phyloP scores from a whole-genome alignment of 768 basidiomycete genomes.

The Boletus tylopilopsis region DNA sequence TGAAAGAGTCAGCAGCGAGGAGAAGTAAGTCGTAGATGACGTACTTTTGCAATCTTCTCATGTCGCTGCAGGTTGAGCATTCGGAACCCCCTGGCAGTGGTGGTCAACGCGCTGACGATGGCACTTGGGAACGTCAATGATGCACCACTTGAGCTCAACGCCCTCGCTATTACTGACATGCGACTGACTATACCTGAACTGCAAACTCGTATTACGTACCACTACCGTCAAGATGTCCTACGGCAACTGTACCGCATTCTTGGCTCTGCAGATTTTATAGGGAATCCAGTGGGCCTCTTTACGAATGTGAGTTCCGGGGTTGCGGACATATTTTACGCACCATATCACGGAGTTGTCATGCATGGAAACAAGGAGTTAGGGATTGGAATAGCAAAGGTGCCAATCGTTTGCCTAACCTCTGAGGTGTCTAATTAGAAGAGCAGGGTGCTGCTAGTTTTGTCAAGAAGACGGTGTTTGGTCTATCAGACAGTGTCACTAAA shows the following conservation, averaged over 20 bases:
- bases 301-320: slow-evolving; percentile 98
- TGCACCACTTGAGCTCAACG: slow-evolving; percentile 91
- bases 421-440: slow-evolving; percentile 11
- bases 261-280: slow-evolving; percentile 97
- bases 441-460: slow-evolving; percentile 97
- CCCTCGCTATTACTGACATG: slow-evolving; percentile 92
- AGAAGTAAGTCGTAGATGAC: slow-evolving; percentile 62
- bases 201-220: slow-evolving; percentile 78
- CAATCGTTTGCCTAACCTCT: background rate
- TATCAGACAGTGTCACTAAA: slow-evolving; percentile 96
- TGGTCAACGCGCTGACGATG: slow-evolving; percentile 95
- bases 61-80: slow-evolving; percentile 53
- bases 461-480: slow-evolving; percentile 97
- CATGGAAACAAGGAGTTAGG: slow-evolving; percentile 94
- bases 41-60: slow-evolving; percentile 1
- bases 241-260: slow-evolving; percentile 94
- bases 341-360: slow-evolving; percentile 94
- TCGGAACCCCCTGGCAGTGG: slow-evolving; percentile 88
- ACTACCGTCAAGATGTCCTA: slow-evolving; percentile 91
- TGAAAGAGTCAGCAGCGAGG: slow-evolving; percentile 87
- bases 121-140: slow-evolving; percentile 96
- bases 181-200: slow-evolving; percentile 82
- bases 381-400: slow-evolving; percentile 89
- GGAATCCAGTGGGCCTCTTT: slow-evolving; percentile 95
- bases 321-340: slow-evolving; percentile 98